Evolutionary conservation across 768 basidiomycete species (phyloP).

Genomic region (Suillus subaureus): DNA sequence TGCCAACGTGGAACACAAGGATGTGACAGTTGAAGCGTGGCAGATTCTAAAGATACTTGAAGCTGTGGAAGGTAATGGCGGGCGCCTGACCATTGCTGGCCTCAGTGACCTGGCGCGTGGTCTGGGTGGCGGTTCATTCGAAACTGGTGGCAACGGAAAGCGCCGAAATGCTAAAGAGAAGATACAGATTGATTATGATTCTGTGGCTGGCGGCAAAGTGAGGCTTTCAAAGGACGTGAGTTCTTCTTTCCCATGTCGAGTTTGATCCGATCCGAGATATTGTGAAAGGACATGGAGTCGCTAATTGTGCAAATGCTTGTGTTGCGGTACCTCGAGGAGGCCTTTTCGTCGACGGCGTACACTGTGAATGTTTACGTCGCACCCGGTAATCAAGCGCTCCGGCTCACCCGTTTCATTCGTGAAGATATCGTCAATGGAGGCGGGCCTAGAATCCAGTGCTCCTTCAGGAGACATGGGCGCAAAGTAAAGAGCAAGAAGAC

Average conservation of each 20-base stretch:
- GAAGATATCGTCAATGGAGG: conserved; percentile 39
- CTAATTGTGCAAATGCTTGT: conserved; percentile 72
- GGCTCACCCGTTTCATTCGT: conserved; percentile 45
- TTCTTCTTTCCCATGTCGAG: conserved; percentile 18
- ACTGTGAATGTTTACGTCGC: conserved; percentile 50
- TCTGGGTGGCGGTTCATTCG: conserved; percentile 47
- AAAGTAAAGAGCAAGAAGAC: conserved; percentile 1
- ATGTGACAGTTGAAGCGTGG: conserved; percentile 81
- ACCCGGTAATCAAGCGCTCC: conserved; percentile 48
- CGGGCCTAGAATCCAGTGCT: conserved; percentile 36
- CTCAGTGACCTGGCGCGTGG: conserved; percentile 73
- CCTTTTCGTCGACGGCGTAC: conserved; percentile 52
- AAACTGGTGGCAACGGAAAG: conserved; percentile 40
- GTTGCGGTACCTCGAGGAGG: conserved; percentile 29
- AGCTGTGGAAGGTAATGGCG: conserved; percentile 41
- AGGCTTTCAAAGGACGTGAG: conserved; percentile 67
- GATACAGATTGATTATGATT: conserved; percentile 49
- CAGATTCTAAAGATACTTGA: conserved; percentile 66
- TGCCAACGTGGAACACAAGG: conserved; percentile 52
- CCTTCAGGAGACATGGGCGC: conserved; percentile 34
- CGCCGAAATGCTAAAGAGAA: conserved; percentile 48
- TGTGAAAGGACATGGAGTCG: conserved; percentile 46
- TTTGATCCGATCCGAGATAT: conserved; percentile 50
- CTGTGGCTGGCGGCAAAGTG: conserved; percentile 68
- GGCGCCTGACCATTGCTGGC: conserved; percentile 65